Evolutionary conservation across 164 flowering plant species (phyloP), one percentile per base, ranked within the genome.

Genomic region (grape (Vitis vinifera)): DNA sequence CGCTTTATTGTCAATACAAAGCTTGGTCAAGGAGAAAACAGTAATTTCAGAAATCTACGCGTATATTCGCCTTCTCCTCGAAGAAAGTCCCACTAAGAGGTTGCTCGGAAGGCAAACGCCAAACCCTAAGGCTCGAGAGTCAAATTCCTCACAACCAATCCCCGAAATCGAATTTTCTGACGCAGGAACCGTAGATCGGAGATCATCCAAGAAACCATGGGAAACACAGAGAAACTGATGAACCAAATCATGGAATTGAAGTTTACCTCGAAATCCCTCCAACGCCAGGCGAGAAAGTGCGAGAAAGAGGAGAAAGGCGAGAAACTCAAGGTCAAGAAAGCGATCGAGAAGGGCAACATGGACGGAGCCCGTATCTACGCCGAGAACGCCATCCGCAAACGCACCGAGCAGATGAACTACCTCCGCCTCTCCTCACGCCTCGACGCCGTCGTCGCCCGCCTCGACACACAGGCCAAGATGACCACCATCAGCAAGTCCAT

Each of bases 321-420:
- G 80, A 88, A 88, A 66, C 75, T 88, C 66, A 88, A 88, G 76
- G 86, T 88, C 56, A 86, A 88, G 76, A 88, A 88, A 64, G 90
- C 92, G 51, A 88, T 88, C 81, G 92, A 86, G 82, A 88, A 88
- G 59, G 90, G 92, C 0, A 88, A 88, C 83, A 79, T 86, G 84
- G 92, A 88, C 72, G 92, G 92, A 11, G 90, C 88, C 2, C 73
- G 92, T 11, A 88, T 88, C 85, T 88, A 88, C 79, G 90, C 92
- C 55, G 90, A 88, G 80, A 88, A 88, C 78, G 78, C 90, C 63
- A 88, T 88, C 80, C 87, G 90, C 12, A 88, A 88, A 81, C 83
- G 90, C 48, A 85, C 76, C 59, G 92, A 86, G 80, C 92, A 86
- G 88, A 84, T 86, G 89, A 88, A 88, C 70, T 88, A 88, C 73